Evolutionary conservation across 768 basidiomycete genomes (phyloP), one percentile per base, ranked within the genome.

Genomic region (Mycena alexandri): DNA sequence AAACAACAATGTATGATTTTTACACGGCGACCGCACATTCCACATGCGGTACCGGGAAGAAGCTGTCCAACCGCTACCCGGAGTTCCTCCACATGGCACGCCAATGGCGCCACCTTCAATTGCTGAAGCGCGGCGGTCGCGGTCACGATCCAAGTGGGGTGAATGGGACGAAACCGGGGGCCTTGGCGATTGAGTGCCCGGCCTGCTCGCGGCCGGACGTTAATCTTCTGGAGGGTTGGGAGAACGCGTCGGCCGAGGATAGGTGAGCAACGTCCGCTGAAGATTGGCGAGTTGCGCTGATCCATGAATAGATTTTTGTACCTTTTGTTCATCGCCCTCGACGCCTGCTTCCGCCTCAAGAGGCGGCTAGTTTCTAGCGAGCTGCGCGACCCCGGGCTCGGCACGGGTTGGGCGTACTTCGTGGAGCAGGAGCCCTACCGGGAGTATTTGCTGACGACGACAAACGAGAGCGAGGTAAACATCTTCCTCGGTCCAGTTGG

Each of bases 331-430:
- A 16, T 55, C 53, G 71, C 67, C 14, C 41, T 75, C 47, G 74
- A 76, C 56, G 73, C 74, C 17, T 72, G 72, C 57, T 75, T 75
- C 57, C 56, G 60, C 0, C 67, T 75, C 21, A 75, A 73, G 38
- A 56, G 67, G 17, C 42, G 47, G 24, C 5, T 56, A 1, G 21
- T 38, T 6, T 34, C 19, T 12, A 62, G 61, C 25, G 46, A 29
- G 7, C 21, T 41, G 13, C 25, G 42, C 22, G 52, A 54, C 21
- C 19, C 41, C 10, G 41, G 33, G 7, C 34, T 67, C 0, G 46
- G 58, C 0, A 42, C 38, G 16, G 65, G 65, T 0, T 42, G 63
- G 46, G 46, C 46, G 1, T 71, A 69, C 47, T 54, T 71, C 24
- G 33, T 65, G 5, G 51, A 58, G 13, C 33, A 33, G 8, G 22